Conservation (phyloP, 2,329 filamentous ascomycete species). For the Exophiala sp. region DNA sequence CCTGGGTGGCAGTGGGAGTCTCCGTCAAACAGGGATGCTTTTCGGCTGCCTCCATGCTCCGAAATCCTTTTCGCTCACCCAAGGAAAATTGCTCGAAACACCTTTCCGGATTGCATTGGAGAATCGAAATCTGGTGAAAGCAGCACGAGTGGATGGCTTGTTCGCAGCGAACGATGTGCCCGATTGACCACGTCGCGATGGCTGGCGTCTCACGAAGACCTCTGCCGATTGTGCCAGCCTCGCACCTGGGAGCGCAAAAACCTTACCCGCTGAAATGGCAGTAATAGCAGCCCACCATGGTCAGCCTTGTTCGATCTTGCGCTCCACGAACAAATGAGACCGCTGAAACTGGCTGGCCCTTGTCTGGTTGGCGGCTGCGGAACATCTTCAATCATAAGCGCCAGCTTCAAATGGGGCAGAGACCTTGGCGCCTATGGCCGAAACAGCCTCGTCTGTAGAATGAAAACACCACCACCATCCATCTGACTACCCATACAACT, state of each 20-base stretch:
- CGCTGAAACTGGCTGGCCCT: constrained; percentile 6
- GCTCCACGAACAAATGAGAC: constrained; percentile 9
- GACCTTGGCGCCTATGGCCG: constrained; percentile 12
- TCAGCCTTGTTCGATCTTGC: constrained; percentile 17
- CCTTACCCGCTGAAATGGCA: not conserved
- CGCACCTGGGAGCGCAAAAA: no score
- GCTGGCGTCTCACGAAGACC: not conserved
- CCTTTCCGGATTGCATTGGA: no score
- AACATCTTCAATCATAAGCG: constrained; percentile 8
- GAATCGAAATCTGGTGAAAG: no score
- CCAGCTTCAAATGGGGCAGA: constrained; percentile 13
- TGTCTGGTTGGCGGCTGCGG: constrained; percentile 17
- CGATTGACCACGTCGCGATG: not conserved
- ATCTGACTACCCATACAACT: not conserved
- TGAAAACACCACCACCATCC: constrained; percentile 14
- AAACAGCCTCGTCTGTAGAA: constrained; percentile 11
- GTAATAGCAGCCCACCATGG: not conserved
- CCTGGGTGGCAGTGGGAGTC: not conserved
- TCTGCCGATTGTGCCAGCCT: not conserved
- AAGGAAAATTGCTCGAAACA: no score
- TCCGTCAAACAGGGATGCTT: no score
- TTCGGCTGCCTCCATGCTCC: no score
- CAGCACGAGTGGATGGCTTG: no score
- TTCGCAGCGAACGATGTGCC: no score
- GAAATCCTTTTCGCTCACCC: no score